Base-by-base conservation (phyloP, 371 early-diverging fungal genomes). In the Sporodiniella umbellata region DNA sequence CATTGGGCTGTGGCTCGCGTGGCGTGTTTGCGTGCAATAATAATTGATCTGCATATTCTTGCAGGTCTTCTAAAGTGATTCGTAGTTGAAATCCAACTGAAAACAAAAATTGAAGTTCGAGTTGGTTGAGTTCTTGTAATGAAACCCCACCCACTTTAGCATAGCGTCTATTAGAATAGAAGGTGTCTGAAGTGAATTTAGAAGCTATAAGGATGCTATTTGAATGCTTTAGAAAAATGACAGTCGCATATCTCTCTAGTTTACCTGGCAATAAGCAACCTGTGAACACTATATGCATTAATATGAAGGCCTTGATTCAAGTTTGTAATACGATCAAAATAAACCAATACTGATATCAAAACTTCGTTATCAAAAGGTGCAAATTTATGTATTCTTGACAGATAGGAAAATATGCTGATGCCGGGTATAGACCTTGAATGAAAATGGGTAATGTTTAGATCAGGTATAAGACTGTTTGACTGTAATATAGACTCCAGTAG, bases 71-170 rank as follows among this genome's bases (percentile, higher is more conserved):
- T 10, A 75, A 60, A 25, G 72, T 70, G 18, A 85, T 75, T 33
- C 83, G 71, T 21, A 94, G 71, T 38, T 85, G 76, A 72, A 93
- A 94, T 48, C 85, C 78, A 38, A 86, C 79, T 51, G 90, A 64
- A 38, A 85, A 87, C 45, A 92, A 66, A 33, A 94, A 81, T 71
- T 93, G 93, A 33, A 93, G 53, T 55, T 94, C 95, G 15, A 94
- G 70, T 57, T 85, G 70, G 60, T 94, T 94, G 54, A 94, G 64
- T 61, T 94, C 95, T 10, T 64, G 64, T 14, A 88, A 56, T 1
- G 88, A 78, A 8, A 94, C 70, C 0, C 95, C 95, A 28, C 95
- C 95, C 69, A 84, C 85, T 64, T 80, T 81, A 23, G 86, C 78
- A 64, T 86, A 86, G 30, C 83, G 74, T 18, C 73, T 67, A 38